Conservation (phyloP, 495 filamentous ascomycete species). For the Xylona heveae region DNA sequence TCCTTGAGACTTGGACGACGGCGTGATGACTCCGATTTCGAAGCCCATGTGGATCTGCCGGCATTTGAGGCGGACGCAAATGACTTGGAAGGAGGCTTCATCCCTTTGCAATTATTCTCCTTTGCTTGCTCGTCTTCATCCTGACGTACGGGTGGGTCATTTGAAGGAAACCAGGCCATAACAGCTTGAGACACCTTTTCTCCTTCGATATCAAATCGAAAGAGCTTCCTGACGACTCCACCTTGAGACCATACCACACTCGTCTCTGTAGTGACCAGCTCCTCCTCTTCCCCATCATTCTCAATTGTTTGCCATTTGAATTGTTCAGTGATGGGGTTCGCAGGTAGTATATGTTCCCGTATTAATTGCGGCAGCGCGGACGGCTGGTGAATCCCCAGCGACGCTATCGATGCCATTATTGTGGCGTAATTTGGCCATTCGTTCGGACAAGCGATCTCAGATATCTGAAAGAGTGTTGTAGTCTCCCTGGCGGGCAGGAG, state of each 20-base stretch:
- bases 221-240: constrained; percentile 67
- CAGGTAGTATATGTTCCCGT: constrained; percentile 53
- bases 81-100: too few species aligned
- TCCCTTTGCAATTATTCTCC: too few species aligned
- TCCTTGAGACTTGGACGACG: too few species aligned
- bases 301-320: constrained; percentile 55
- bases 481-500: too few species aligned
- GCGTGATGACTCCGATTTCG: too few species aligned
- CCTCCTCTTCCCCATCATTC: constrained; percentile 33
- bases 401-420: constrained; percentile 80
- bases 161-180: constrained; percentile 57
- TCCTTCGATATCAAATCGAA: constrained; percentile 66
- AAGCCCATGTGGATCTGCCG: too few species aligned
- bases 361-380: constrained; percentile 65
- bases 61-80: too few species aligned
- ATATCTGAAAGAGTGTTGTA: too few species aligned
- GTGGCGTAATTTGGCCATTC: too few species aligned
- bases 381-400: constrained; percentile 74
- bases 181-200: constrained; percentile 68
- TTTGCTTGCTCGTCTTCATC: too few species aligned
- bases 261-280: constrained; percentile 61
- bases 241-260: constrained; percentile 86
- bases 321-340: constrained; percentile 37
- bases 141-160: constrained; percentile 6
- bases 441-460: too few species aligned